Conservation (phyloP, 2,329 filamentous ascomycete genomes). For the Calonectria multiphialidica region DNA sequence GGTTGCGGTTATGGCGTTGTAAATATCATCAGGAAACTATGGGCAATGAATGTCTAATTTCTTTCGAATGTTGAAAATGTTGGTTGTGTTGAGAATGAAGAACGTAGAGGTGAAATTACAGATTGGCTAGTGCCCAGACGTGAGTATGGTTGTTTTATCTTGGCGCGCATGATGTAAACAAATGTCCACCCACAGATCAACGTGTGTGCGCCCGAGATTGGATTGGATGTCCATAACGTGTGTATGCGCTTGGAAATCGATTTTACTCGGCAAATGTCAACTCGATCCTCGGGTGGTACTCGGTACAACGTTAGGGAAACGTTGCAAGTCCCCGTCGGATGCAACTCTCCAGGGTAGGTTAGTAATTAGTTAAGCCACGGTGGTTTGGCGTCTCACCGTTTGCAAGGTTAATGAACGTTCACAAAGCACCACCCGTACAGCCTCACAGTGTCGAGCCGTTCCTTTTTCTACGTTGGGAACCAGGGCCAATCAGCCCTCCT, state of each 20-base stretch:
- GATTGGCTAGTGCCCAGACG: no score
- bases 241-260: not conserved
- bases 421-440: not conserved
- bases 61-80: not conserved
- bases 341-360: slow-evolving; percentile 7
- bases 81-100: not conserved
- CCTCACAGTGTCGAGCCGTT: not conserved
- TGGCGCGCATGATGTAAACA: not conserved
- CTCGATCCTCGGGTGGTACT: not conserved
- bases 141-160: no score
- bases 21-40: slow-evolving; percentile 35
- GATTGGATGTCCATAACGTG: no score
- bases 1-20: slow-evolving; percentile 41
- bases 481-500: not conserved
- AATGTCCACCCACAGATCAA: not conserved
- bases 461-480: not conserved
- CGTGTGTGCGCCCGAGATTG: not conserved
- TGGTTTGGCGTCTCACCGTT: not conserved
- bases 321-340: not conserved
- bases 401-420: not conserved
- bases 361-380: slow-evolving; percentile 8
- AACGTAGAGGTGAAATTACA: no score
- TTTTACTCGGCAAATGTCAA: not conserved
- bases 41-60: slow-evolving; percentile 42
- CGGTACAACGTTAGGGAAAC: not conserved